Conservation (phyloP, 345 rosid genomes). For the Populus euphratica region DNA sequence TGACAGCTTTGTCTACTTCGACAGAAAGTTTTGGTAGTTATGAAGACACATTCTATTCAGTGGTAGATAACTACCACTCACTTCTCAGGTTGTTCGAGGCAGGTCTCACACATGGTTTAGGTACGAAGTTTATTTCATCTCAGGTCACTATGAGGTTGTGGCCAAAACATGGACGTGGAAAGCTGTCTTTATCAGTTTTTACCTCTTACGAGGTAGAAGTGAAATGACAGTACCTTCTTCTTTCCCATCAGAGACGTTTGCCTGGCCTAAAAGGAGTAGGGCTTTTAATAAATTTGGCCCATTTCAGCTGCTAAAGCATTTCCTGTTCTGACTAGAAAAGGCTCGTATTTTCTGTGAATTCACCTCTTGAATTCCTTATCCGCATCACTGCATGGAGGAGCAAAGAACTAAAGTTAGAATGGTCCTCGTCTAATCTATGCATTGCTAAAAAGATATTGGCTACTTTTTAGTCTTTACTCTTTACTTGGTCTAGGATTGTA, state of each 20-base stretch:
- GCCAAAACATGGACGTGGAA: background rate
- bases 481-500: no score
- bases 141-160: background rate
- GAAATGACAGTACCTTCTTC: no score
- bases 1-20: background rate
- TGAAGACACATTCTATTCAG: background rate
- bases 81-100: background rate
- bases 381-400: background rate
- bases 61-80: conserved; percentile 10
- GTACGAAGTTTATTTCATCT: background rate
- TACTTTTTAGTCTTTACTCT: no score
- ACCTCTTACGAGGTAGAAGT: background rate
- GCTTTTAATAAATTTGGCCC: background rate
- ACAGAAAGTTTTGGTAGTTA: conserved; percentile 22
- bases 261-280: background rate
- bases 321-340: background rate
- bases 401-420: no score
- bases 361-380: background rate
- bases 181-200: background rate
- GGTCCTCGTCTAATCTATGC: background rate
- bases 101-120: background rate
- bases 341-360: no score
- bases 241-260: background rate
- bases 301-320: background rate
- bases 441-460: background rate